Base-by-base conservation (phyloP, 257 asterid species). In the Anisodus acutangulus region DNA sequence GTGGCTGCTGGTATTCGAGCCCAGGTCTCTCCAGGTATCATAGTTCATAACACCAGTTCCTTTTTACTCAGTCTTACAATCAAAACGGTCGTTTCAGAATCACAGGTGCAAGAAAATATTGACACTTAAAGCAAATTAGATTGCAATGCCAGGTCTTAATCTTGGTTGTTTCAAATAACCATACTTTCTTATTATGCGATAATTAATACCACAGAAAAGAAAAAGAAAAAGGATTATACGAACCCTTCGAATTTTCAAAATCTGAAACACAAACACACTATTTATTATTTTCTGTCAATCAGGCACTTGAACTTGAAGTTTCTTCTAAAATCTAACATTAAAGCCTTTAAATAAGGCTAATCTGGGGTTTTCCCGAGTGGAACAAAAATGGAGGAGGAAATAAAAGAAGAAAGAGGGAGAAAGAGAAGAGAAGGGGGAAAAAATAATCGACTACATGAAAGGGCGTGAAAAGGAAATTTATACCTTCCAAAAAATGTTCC, bases 401-500 rank as follows among this genome's bases (percentile, higher is more conserved):
- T n/a, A n/a, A n/a, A 6, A n/a, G 35, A 60, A n/a, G 35, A 68
- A 31, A 31, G 35, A 31, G 35, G 35, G 35, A 31, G 35, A 31
- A 71, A 72, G 57, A 71, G 80, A 69, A 69, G 59, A 45, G 80
- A 45, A 19, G 59, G 81, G 13, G 47, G n/a, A 49, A 51, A 22
- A 11, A 76, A 51, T 49, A 76, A 26, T 37, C 26, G 6, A 76
- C 7, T 2, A 22, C 39, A 51, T 3, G 62, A 49, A 51, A 12
- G n/a, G 57, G 41, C 37, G 0, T 22, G 17, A 51, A n/a, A 74
- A 53, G 43, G 41, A 76, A 76, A 51, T 26, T 31, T 76, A 53
- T 90, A 93, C 99, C 99, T 94, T 84, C 92, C 98, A 81, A 93
- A 96, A 35, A 94, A 82, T 41, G 97, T 92, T 86, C 93, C 95